Evolutionary conservation across 2,329 filamentous ascomycete genomes (phyloP), one percentile per base, ranked within the genome.

Genomic region (Anthostomella pinea): DNA sequence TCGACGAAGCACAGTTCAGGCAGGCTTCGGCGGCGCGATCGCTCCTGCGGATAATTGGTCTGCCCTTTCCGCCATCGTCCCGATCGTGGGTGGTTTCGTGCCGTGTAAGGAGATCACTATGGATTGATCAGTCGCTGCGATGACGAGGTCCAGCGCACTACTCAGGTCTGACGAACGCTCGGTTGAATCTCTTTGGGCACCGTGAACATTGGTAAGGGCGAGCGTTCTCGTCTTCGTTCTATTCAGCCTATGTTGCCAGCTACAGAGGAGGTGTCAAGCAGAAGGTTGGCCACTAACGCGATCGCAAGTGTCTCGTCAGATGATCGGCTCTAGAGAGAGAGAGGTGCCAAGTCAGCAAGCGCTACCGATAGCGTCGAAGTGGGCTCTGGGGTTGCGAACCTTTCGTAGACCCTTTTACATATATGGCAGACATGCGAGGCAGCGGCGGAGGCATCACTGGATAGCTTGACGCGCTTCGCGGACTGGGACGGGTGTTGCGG

Each of bases 51-150:
- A 56, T 57, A 8, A 54, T 48, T 3, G 50, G 38, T 20, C 46
- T 46, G n/a, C 49, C 49, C 10, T 48, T 50, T 10, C 34, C 38
- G 18, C 48, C 43, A 18, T 53, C 49, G 28, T 54, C 49, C 16
- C 53, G 45, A 30, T 57, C 54, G 36, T 58, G 55, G 6, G 51
- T 58, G n/a, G 52, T 41, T 30, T 54, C 54, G 34, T 58, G 54
- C 13, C 54, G 51, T 6, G 52, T 53, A 19, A 58, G 40, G n/a
- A 58, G 41, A 30, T 56, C 52, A 29, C 54, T 55, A 38, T 14
- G 16, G 18, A 24, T 24, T 23, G 30, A 29, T 29, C 13, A 29
- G 27, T 17, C 15, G 15, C 11, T 8, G 11, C 15, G 10, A 15
- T 9, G 14, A 8, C 15, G 27, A 31, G n/a, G n/a, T n/a, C n/a